Base-by-base conservation (phyloP, 2,329 filamentous ascomycete species). In the Exserohilum rostratum region DNA sequence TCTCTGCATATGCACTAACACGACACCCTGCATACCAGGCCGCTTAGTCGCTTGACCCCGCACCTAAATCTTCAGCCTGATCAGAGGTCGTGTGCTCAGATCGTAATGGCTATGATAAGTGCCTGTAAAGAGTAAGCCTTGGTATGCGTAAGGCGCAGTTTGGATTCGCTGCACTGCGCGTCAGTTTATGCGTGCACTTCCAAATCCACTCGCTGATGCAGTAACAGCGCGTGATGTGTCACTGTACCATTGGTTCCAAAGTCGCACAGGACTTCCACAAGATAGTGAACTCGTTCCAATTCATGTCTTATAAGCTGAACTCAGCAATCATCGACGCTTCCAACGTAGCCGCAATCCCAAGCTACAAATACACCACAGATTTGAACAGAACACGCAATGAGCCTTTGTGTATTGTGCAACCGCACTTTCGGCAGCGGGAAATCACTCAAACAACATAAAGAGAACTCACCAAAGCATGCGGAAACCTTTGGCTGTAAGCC, bases 201-300 rank as follows among this genome's bases (percentile, higher is more conserved):
- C 17, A 33, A 31, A 22, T 13, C 12, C 10, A 18, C 17, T 33
- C 33, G 40, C 33, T 45, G 48, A 39, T 27, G 40, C 33, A 50
- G 48, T 40, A 33, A 50, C 40, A 38, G 48, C 48, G 48, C 48
- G 48, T 50, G 29, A 50, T 45, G 40, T 50, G 40, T 50, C 48
- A 45, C 18, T 45, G 9, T 38, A 45, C 13, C 5, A 50, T 50
- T 50, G 33, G 48, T 50, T 39, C 48, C 1, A 38, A 39, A 33
- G 2, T 17, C 6, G 33, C 17, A 39, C n/a, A 30, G 3, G 25
- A 33, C 3, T 27, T 39, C 22, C 6, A 25, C 13, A 20, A 33
- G 15, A 37, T 11, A 33, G 6, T 33, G 20, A 25, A 2, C 30
- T 37, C 1, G 31, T 43, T 11, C 3, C 15, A 1, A 35, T 29